Conservation (phyloP, 768 basidiomycete genomes). For the Pleurotus tuoliensis region DNA sequence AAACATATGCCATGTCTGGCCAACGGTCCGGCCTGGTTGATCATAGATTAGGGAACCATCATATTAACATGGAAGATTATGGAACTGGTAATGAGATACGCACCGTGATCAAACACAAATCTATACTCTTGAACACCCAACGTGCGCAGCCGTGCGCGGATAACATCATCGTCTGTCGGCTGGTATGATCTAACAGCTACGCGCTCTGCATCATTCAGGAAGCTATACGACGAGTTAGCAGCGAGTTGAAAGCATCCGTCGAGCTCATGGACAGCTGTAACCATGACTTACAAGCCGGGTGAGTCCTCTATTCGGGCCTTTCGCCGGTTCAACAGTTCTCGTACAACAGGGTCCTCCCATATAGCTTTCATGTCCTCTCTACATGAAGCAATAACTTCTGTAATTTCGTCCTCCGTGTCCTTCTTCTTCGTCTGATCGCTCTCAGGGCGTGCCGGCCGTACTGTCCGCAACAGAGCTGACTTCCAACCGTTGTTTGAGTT, state of each 20-base stretch:
- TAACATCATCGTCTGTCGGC: conserved; percentile 72
- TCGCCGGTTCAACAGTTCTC: conserved; percentile 51
- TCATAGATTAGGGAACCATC: neutral
- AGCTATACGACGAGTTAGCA: conserved; percentile 35
- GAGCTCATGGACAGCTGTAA: neutral
- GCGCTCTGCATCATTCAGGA: conserved; percentile 64
- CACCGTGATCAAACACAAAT: conserved; percentile 63
- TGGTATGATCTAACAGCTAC: conserved; percentile 61
- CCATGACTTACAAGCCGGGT: conserved; percentile 66
- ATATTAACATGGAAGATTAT: neutral
- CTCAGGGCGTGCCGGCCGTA: conserved; percentile 25
- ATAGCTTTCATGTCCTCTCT: conserved; percentile 63
- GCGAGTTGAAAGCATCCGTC: neutral
- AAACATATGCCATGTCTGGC: conserved; percentile 58
- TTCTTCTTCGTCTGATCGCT: conserved; percentile 21
- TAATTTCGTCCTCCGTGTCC: conserved; percentile 49
- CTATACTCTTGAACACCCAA: conserved; percentile 75
- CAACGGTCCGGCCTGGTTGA: conserved; percentile 47
- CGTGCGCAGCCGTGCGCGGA: conserved; percentile 75
- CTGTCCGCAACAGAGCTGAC: conserved; percentile 48
- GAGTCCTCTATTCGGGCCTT: conserved; percentile 62
- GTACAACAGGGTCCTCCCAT: conserved; percentile 64
- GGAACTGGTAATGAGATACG: conserved; percentile 16
- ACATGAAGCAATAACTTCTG: conserved; percentile 56
- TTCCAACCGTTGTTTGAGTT: conserved; percentile 67